phyloP scores from a whole-genome alignment of 306 rosid species.

The Macrotyloma uniflorum region DNA sequence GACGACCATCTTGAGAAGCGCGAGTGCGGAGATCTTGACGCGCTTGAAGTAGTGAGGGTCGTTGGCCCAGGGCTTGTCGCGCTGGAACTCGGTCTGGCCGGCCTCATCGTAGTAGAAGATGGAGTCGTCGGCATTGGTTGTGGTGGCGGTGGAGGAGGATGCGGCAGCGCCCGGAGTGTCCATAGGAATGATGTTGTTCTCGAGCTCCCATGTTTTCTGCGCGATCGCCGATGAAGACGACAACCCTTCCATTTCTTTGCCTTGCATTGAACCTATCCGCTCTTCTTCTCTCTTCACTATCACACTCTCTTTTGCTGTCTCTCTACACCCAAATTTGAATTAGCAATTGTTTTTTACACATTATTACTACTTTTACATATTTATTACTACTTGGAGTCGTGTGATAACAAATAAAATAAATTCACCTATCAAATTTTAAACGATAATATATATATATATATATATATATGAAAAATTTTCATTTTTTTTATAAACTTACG shows the following conservation, averaged over 20 bases:
- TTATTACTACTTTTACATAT: background rate
- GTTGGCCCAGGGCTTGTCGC: slow-evolving; percentile 83
- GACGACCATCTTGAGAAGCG: slow-evolving; percentile 96
- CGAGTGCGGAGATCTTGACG: slow-evolving; percentile 96
- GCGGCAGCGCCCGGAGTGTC: slow-evolving; percentile 71
- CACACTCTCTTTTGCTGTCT: background rate
- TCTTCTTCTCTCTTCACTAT: background rate
- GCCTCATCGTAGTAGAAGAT: slow-evolving; percentile 90
- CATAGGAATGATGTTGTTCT: slow-evolving; percentile 80
- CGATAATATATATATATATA: no score
- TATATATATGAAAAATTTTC: no score
- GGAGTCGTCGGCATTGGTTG: slow-evolving; percentile 64
- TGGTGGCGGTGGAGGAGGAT: slow-evolving; percentile 55
- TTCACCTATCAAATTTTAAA: no score
- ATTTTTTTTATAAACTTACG: no score
- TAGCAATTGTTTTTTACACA: background rate
- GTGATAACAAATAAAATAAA: no score
- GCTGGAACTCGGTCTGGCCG: slow-evolving; percentile 71
- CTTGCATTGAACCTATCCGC: background rate
- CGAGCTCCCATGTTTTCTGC: slow-evolving; percentile 92
- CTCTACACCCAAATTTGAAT: background rate
- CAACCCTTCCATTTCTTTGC: slow-evolving; percentile 34
- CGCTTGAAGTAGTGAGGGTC: slow-evolving; percentile 97
- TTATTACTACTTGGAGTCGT: no score
- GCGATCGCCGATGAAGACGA: slow-evolving; percentile 58